phyloP scores from a whole-genome alignment of 192 early-diverging fungal genomes.

The Backusella psychrophila region DNA sequence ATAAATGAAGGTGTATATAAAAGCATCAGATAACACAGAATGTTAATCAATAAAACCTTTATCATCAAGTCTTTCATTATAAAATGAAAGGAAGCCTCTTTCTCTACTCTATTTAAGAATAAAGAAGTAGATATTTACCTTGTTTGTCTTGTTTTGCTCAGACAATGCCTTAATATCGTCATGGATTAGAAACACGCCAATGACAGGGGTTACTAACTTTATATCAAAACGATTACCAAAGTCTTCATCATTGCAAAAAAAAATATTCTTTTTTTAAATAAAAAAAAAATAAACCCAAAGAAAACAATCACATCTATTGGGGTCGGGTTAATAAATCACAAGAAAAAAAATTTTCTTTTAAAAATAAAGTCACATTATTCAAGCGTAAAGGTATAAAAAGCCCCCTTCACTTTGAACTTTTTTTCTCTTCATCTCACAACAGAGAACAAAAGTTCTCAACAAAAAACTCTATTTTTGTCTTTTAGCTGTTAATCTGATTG shows the following conservation, averaged over 20 bases:
- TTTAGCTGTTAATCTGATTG: neutral
- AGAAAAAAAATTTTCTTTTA: neutral
- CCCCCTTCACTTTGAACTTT: neutral
- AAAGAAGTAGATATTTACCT: neutral
- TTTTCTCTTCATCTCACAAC: constrained; percentile 14
- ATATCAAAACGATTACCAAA: constrained; percentile 13
- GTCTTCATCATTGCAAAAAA: constrained; percentile 10
- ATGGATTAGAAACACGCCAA: neutral
- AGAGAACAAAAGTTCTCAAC: constrained; percentile 1
- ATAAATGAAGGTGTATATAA: neutral
- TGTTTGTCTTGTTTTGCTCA: constrained; percentile 5
- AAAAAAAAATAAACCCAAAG: neutral
- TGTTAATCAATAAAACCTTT: constrained; percentile 14
- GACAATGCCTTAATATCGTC: constrained; percentile 12
- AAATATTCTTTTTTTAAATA: neutral
- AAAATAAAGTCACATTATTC: neutral
- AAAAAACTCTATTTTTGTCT: neutral
- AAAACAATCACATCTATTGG: neutral
- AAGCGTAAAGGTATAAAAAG: constrained; percentile 11
- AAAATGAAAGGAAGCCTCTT: neutral
- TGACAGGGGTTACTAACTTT: constrained; percentile 5
- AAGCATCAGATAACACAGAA: constrained; percentile 13
- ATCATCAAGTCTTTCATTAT: constrained; percentile 6
- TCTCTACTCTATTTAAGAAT: neutral
- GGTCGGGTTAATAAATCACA: neutral